Percentiles rank a stretch among this genome's conserved stretches.
Evolutionary conservation across 805 yeast species (phyloP).

Genomic region (Saccharomyces kudriavzevii): DNA sequence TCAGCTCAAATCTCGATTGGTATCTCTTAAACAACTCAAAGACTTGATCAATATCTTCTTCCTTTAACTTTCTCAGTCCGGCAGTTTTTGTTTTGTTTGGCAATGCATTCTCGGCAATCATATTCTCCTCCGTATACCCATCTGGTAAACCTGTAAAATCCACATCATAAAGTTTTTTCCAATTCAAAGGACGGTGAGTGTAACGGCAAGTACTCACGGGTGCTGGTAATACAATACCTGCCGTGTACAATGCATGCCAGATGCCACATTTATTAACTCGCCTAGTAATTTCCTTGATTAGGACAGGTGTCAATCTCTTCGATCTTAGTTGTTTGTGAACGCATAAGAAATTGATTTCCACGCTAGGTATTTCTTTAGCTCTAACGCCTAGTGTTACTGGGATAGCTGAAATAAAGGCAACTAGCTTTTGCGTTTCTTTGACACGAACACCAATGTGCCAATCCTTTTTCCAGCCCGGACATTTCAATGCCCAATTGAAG

Average conservation of each 20-base stretch:
- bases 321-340: constrained; percentile 88
- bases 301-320: constrained; percentile 89
- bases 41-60: constrained; percentile 58
- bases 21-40: constrained; percentile 50
- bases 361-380: constrained; percentile 48
- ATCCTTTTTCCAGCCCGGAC: constrained; percentile 85
- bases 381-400: constrained; percentile 66
- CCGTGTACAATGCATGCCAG: constrained; percentile 96
- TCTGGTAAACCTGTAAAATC: constrained; percentile 81
- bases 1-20: constrained; percentile 63
- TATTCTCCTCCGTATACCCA: constrained; percentile 56
- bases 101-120: constrained; percentile 60
- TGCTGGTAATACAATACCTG: constrained; percentile 85
- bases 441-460: constrained; percentile 96
- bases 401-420: constrained; percentile 87
- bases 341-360: constrained; percentile 88
- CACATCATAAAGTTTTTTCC: constrained; percentile 83
- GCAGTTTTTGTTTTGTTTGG: constrained; percentile 43
- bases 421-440: constrained; percentile 61
- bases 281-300: constrained; percentile 90
- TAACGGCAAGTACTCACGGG: constrained; percentile 85
- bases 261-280: constrained; percentile 75
- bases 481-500: constrained; percentile 84
- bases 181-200: constrained; percentile 87
- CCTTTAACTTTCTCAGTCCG: constrained; percentile 46